A percentile compares a stretch with the other conserved stretches of the same genome.
Conservation (phyloP, 2,329 filamentous ascomycete genomes). For the Aureobasidium pullulans region DNA sequence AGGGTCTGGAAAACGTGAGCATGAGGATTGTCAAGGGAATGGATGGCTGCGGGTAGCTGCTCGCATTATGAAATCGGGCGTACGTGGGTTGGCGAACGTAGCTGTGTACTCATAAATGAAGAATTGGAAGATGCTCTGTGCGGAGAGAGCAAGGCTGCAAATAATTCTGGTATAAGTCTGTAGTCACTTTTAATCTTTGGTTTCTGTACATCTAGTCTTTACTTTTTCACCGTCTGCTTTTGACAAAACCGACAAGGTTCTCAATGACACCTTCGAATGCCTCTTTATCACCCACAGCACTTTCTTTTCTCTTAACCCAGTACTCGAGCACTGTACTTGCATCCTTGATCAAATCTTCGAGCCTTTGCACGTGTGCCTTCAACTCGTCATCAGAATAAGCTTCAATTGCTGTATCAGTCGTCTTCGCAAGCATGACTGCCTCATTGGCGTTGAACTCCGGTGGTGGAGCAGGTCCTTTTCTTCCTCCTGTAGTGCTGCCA, state of each 20-base stretch:
- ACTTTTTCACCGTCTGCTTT: not conserved
- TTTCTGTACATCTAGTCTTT: not conserved
- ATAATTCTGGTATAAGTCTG: not conserved
- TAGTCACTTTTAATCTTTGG: not conserved
- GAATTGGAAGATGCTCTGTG: too few relatives aligned
- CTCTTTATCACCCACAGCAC: constrained; percentile 82
- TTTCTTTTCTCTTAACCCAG: constrained; percentile 80
- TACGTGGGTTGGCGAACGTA: too few relatives aligned
- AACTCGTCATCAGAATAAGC: constrained; percentile 76
- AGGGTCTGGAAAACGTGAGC: too few relatives aligned
- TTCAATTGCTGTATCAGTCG: constrained; percentile 73
- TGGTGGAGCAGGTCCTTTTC: constrained; percentile 54
- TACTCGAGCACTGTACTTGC: constrained; percentile 76
- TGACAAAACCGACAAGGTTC: constrained; percentile 60
- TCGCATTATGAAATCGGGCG: too few relatives aligned
- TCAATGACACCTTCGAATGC: constrained; percentile 96
- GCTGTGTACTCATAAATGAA: too few relatives aligned
- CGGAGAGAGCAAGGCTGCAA: too few relatives aligned
- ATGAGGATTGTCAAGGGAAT: too few relatives aligned
- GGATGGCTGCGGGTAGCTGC: too few relatives aligned
- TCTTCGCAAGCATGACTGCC: constrained; percentile 70
- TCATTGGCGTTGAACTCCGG: constrained; percentile 73
- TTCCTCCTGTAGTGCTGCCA: constrained; percentile 20
- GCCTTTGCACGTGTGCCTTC: constrained; percentile 58
- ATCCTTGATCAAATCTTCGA: constrained; percentile 62